Evolutionary conservation across 139 green algal species (phyloP).

Genomic region (Chlamydomonas sphaeroides): DNA sequence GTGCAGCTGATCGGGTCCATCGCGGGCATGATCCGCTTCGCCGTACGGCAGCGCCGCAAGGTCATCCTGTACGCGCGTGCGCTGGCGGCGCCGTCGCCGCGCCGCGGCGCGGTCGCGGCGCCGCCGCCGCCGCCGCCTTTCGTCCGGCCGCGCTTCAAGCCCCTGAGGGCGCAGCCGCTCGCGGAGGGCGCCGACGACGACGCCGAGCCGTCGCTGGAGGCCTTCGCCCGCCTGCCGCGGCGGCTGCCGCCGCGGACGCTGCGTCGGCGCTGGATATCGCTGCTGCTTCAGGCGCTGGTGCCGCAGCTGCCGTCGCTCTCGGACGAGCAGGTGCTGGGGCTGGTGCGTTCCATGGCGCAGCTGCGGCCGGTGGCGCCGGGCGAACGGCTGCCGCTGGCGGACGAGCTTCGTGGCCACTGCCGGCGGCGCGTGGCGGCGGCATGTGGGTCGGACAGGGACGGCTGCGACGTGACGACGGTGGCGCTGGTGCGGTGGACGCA

Average conservation of each 20-base stretch:
- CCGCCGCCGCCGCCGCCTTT: neutral
- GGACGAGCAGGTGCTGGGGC: constrained; percentile 12
- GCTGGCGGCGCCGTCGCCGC: neutral
- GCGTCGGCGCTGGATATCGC: neutral
- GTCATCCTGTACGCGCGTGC: neutral
- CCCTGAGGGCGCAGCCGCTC: neutral
- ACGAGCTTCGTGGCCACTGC: constrained; percentile 2
- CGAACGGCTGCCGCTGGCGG: neutral
- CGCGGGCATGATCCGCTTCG: neutral
- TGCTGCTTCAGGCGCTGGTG: constrained; percentile 2
- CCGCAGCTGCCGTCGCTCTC: constrained; percentile 22
- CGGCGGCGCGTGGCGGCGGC: constrained; percentile 6
- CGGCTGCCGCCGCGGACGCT: neutral
- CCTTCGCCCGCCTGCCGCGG: neutral
- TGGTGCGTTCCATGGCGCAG: neutral
- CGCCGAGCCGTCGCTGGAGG: too few relatives aligned
- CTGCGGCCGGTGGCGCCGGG: neutral
- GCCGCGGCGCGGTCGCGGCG: neutral
- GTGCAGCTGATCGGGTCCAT: constrained; percentile 10
- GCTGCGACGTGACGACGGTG: constrained; percentile 14
- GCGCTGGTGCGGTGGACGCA: constrained; percentile 3
- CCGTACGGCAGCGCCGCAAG: neutral
- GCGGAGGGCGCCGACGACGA: neutral
- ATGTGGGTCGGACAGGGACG: constrained; percentile 11
- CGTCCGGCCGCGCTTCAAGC: too few relatives aligned